phyloP scores from a whole-genome alignment of 2,329 filamentous ascomycete species.

The Ophiostoma montium region DNA sequence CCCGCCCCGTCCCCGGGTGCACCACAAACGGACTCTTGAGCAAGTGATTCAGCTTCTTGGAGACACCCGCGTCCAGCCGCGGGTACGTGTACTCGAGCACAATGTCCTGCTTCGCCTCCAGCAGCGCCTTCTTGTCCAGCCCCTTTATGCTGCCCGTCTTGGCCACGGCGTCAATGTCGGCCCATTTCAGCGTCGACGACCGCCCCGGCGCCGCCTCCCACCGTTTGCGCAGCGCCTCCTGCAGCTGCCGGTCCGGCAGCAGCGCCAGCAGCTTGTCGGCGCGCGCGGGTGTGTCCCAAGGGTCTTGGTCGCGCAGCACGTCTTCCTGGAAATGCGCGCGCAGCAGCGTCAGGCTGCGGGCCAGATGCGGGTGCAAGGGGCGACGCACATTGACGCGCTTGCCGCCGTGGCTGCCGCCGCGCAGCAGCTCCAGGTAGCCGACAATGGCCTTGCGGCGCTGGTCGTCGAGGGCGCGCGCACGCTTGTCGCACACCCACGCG shows the following conservation, averaged over 20 bases:
- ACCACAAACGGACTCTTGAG: conserved; percentile 95
- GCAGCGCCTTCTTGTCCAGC: conserved; percentile 58
- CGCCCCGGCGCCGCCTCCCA: conserved; percentile 77
- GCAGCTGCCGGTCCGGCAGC: conserved; percentile 66
- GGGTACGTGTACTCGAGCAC: conserved; percentile 97
- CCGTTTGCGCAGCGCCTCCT: conserved; percentile 69
- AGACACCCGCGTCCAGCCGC: conserved; percentile 89
- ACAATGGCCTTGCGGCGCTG: conserved; percentile 72
- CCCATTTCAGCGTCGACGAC: conserved; percentile 71
- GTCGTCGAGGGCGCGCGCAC: conserved; percentile 73
- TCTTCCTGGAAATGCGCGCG: conserved; percentile 73
- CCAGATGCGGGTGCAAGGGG: conserved; percentile 79
- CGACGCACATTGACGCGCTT: conserved; percentile 76
- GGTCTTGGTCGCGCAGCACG: conserved; percentile 73
- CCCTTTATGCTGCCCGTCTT: conserved; percentile 58
- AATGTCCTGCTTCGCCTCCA: conserved; percentile 89
- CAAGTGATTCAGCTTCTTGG: conserved; percentile 95
- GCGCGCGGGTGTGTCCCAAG: conserved; percentile 58
- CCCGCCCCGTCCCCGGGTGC: conserved; percentile 82
- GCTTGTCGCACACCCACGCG: conserved; percentile 94
- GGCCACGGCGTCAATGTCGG: conserved; percentile 79
- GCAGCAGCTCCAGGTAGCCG: conserved; percentile 80
- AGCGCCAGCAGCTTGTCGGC: conserved; percentile 69
- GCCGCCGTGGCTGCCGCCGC: conserved; percentile 69
- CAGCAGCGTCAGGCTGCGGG: conserved; percentile 74